Evolutionary conservation across 306 rosid species (phyloP).

Genomic region (Lagenaria siceraria): DNA sequence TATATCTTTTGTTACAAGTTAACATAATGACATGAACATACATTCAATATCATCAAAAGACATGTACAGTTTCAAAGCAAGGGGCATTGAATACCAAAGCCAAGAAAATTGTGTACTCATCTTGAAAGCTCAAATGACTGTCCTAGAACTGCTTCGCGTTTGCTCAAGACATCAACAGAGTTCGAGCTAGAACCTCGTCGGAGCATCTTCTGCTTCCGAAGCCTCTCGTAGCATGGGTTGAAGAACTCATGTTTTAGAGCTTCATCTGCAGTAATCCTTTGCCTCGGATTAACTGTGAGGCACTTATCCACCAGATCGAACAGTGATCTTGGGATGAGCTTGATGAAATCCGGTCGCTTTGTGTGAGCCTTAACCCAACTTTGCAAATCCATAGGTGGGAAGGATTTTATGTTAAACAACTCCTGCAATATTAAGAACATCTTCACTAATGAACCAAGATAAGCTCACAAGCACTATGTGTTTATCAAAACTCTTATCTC

Average conservation of each 20-base stretch:
- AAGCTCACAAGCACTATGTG: background rate
- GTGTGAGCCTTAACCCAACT: slow-evolving; percentile 22
- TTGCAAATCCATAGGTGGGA: slow-evolving; percentile 12
- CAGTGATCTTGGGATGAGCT: slow-evolving; percentile 17
- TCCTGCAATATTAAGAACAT: slow-evolving; percentile 9
- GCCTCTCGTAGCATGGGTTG: slow-evolving; percentile 20
- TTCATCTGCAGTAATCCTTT: slow-evolving; percentile 26
- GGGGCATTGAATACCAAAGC: background rate
- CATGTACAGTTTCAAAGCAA: background rate
- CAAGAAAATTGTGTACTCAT: background rate
- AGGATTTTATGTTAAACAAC: slow-evolving; percentile 12
- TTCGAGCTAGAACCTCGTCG: background rate
- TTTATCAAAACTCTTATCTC: background rate
- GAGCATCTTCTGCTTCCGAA: slow-evolving; percentile 20
- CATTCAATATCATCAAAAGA: background rate
- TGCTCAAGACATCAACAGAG: background rate
- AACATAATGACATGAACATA: background rate
- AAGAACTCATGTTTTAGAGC: slow-evolving; percentile 25
- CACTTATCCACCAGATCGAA: slow-evolving; percentile 25
- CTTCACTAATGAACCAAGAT: background rate
- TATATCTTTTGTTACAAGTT: background rate
- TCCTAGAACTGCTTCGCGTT: background rate
- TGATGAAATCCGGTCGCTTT: slow-evolving; percentile 15
- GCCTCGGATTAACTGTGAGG: slow-evolving; percentile 22
- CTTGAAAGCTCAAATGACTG: background rate